Base-by-base conservation (phyloP, 192 early-diverging fungal genomes). In the Coemansia sp. region DNA sequence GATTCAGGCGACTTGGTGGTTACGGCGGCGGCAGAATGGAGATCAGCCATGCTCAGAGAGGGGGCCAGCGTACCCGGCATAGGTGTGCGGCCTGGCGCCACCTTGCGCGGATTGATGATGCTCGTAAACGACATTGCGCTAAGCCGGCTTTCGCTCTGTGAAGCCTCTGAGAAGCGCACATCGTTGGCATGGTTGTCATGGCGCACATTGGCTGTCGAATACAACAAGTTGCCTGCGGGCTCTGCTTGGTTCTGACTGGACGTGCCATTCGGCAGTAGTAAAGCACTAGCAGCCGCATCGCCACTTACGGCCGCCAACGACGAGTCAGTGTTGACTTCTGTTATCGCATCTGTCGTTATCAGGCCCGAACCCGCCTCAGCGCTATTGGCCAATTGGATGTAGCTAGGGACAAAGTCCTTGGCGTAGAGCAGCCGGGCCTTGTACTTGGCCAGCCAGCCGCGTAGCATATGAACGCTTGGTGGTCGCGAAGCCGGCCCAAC, bases 61-160 rank as follows among this genome's bases (percentile, higher is more conserved):
- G 63, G 71, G n/a, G 50, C 50, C 43, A 79, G 34, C 1, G 65
- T 35, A 20, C 77, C 77, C 9, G 77, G 68, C 71, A 74, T 74
- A 36, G 31, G 43, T 38, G 39, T 14, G 31, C 18, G 46, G 9
- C 37, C 28, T 36, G 35, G 43, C 11, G 45, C 48, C 48, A 9
- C n/a, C 48, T 48, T 60, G 8, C 69, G 65, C 23, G 77, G 72
- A 20, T 66, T 72, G 38, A 81, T 75, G 38, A 81, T 81, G 63
- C 66, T 81, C 28, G 69, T 72, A 23, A 81, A 81, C 36, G 78
- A 71, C 58, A 35, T 28, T 18, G 13, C 20, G 50, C 34, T 65
- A 5, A 26, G 40, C 6, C 48, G 24, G 48, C 10, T 9, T 26
- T 23, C 13, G 43, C 33, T 59, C 48, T 50, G 63, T 5, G 20